A percentile compares a stretch with the other conserved stretches of the same genome.
phyloP scores from a whole-genome alignment of 306 rosid genomes.

The Argentina anserina region DNA sequence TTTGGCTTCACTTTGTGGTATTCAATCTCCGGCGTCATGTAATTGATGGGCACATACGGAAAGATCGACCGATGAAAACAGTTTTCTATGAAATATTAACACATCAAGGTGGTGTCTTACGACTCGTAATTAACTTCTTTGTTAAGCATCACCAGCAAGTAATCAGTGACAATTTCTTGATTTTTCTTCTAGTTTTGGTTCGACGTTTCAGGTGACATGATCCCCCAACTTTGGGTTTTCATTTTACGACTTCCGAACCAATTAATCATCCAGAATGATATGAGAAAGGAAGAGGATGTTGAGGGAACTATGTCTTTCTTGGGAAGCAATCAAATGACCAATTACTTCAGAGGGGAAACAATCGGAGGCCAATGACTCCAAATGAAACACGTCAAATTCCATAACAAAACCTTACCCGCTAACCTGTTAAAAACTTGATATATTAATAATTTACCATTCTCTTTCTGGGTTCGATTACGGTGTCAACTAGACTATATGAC shows the following conservation, averaged over 20 bases:
- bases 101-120: not conserved
- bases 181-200: not conserved
- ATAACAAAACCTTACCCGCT: not conserved
- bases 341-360: too few species aligned
- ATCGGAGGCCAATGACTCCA: not conserved
- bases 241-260: too few species aligned
- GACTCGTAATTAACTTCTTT: not conserved
- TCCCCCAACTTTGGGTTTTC: too few species aligned
- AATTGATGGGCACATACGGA: not conserved
- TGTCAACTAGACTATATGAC: too few species aligned
- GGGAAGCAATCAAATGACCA: constrained; percentile 1
- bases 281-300: not conserved
- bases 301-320: not conserved
- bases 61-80: not conserved
- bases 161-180: not conserved
- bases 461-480: not conserved
- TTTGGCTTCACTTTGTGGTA: not conserved
- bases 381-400: not conserved
- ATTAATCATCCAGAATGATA: not conserved
- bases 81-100: not conserved
- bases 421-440: not conserved
- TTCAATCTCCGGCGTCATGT: not conserved
- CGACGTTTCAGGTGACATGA: not conserved
- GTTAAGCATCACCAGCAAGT: not conserved
- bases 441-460: not conserved